Evolutionary conservation across 129 eudicot genomes (phyloP), one percentile per base, ranked within the genome.

Genomic region (Lonicera japonica): DNA sequence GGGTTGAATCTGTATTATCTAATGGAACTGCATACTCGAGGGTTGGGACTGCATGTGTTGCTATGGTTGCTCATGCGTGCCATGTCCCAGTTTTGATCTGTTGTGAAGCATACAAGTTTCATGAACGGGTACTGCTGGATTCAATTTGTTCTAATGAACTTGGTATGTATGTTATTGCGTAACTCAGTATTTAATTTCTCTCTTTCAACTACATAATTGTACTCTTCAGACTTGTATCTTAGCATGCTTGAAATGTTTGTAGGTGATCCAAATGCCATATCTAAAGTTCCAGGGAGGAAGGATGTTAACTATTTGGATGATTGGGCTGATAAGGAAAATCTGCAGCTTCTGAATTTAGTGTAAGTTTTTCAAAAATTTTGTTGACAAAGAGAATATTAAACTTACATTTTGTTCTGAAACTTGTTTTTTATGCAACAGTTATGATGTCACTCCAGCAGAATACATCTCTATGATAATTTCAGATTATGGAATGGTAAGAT

Each of bases 51-150:
- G n/a, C n/a, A n/a, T n/a, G n/a, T n/a, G n/a, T n/a, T n/a, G n/a
- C n/a, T n/a, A n/a, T n/a, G n/a, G n/a, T 52, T 63, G 97, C 90
- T 68, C 77, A 91, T 80, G 87, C 85, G 23, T 82, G 73, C 47
- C 88, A 47, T 64, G 95, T 91, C 25, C 97, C 94, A 5, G 94
- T 91, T 21, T 63, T 91, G 80, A 76, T 91, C 61, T 91, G 97
- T 57, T 91, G 96, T 77, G 97, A 91, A 78, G 87, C 97, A 2
- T 91, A 87, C 58, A 91, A 91, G 80, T 91, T 91, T 60, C 94
- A 84, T 58, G 97, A 87, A 65, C 73, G 96, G 77, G 97, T 87
- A 18, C 94, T 81, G 67, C 95, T 91, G 64, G 97, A 91, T 83
- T 87, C 97, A 8, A 84, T 91, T 15, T n/a, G n/a, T n/a, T n/a